Evolutionary conservation across 2,329 filamentous ascomycete genomes (phyloP), one percentile per base, ranked within the genome.

Genomic region (Dactylellina sp.): DNA sequence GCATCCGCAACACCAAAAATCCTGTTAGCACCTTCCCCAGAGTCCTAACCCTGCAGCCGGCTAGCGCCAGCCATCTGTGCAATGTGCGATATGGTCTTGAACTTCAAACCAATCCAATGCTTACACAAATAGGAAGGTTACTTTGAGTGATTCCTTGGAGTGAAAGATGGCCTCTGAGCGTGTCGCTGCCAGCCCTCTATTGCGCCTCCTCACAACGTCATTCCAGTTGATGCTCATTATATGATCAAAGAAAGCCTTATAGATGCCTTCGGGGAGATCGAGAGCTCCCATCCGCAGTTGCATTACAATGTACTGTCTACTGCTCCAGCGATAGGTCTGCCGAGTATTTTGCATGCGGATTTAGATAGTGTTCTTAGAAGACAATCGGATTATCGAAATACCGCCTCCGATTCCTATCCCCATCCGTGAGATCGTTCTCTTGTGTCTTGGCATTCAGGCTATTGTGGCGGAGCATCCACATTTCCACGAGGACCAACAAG

Each of bases 201-300:
- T 66, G 62, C 52, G 62, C 62, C 62, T 28, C 61, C n/a, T 57
- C 47, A 40, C 52, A 42, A 57, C 42, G 47, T 40, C 55, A 32
- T 42, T 37, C 11, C 32, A 25, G 40, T 46, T 7, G 20, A 12
- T 25, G 22, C 25, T 28, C 35, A 40, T n/a, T n/a, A n/a, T n/a
- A n/a, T 12, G 22, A 44, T 24, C 28, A 32, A n/a, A n/a, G 28
- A 32, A 32, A 32, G 28, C 18, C 28, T 32, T 32, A 32, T 32
- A 32, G 28, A 32, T 4, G 28, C 28, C 9, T n/a, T n/a, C n/a
- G n/a, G n/a, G 28, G 28, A 32, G 5, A 32, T 4, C 9, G 9
- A 9, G 28, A 4, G 28, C 28, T 32, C 28, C 9, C 28, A 32
- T 32, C 9, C 9, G 9, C 28, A 32, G 9, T n/a, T n/a, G n/a